A percentile compares a stretch with the other conserved stretches of the same genome.
These are phyloP conservation scores for Licmophora abbreviata DNA, from an alignment of 108 stramenopile species.

Conservation along the genomic window DNA sequence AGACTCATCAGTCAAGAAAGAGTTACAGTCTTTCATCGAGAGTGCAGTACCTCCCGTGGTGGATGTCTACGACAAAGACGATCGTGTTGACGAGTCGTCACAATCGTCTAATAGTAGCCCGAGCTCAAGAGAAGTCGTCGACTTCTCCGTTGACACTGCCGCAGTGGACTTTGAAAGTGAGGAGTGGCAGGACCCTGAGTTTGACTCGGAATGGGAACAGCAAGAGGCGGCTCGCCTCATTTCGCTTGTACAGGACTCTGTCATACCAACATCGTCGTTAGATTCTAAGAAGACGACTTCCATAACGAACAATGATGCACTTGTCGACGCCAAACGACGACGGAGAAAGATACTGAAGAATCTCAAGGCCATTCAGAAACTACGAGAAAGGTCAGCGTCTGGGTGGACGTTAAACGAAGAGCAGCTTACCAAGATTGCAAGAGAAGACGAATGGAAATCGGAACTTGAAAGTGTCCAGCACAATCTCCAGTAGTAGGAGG, in stretches of 20 bases:
- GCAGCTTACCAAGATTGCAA: slow-evolving; percentile 33
- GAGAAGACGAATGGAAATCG: slow-evolving; percentile 28
- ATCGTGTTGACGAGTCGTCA: slow-evolving; percentile 9
- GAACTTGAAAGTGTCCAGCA: slow-evolving; percentile 52
- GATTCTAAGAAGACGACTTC: slow-evolving; percentile 22
- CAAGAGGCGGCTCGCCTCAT: slow-evolving; percentile 42
- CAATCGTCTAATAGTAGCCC: background rate
- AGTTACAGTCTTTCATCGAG: slow-evolving; percentile 4
- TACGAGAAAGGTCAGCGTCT: slow-evolving; percentile 27
- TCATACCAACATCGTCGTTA: slow-evolving; percentile 6
- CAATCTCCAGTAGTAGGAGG: slow-evolving; percentile 31
- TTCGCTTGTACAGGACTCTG: slow-evolving; percentile 17
- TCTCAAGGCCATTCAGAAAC: slow-evolving; percentile 38
- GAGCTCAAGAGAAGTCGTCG: slow-evolving; percentile 9
- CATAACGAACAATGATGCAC: slow-evolving; percentile 39
- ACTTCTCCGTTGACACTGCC: slow-evolving; percentile 32
- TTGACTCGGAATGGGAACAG: slow-evolving; percentile 32
- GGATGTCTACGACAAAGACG: slow-evolving; percentile 42
- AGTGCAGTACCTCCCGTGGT: slow-evolving; percentile 15
- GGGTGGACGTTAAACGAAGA: slow-evolving; percentile 40
- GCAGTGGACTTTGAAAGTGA: slow-evolving; percentile 40
- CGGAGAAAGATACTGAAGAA: slow-evolving; percentile 47
- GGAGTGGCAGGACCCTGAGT: slow-evolving; percentile 36
- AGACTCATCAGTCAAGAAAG: background rate
- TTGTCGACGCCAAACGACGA: slow-evolving; percentile 32